Base-by-base conservation (phyloP, 2,329 filamentous ascomycete species). In the Phialocephala sp. region DNA sequence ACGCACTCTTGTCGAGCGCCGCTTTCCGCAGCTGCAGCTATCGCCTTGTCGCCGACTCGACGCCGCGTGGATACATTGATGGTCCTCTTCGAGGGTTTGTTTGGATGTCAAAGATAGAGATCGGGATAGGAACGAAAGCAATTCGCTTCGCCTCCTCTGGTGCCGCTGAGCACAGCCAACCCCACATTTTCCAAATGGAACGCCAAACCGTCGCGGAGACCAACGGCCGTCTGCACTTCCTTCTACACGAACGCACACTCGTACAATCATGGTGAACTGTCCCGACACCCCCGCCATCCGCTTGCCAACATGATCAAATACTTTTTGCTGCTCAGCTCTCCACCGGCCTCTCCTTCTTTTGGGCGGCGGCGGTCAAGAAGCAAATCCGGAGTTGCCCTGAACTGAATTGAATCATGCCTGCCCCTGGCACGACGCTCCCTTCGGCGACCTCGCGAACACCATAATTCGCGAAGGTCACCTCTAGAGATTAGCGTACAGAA, bases 371-470 rank as follows among this genome's bases (percentile, higher is more conserved):
- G 45, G 12, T 22, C 24, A 18, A 54, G 14, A 32, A 35, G 11
- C 14, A 27, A 18, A 11, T 5, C 18, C 50, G 32, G 22, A 18
- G 27, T 41, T 18, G 37, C 56, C 56, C 22, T 50, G 45, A 50
- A 24, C n/a, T 20, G n/a, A 14, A 8, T 11, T 47, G 18, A 14
- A 8, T 11, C 22, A 9, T 50, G 11, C 11, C 22, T 45, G 4
- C 43, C 6, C 43, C 43, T 8, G 8, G 4, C n/a, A 45, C 4
- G 3, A 8, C 4, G n/a, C 36, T 59, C 12, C 15, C 20, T 32
- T 60, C 59, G 59, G 59, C 59, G 59, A 60, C 59, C 59, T 60
- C 59, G 59, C 43, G n/a, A 52, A 60, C 15, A 14, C n/a, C n/a
- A 8, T 55, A n/a, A 55, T 37, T 55, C 27, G 52, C 47, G 52